A percentile compares a stretch with the other conserved stretches of the same genome.
Conservation (phyloP, 495 filamentous ascomycete genomes). For the Thermothielavioides terrestris region DNA sequence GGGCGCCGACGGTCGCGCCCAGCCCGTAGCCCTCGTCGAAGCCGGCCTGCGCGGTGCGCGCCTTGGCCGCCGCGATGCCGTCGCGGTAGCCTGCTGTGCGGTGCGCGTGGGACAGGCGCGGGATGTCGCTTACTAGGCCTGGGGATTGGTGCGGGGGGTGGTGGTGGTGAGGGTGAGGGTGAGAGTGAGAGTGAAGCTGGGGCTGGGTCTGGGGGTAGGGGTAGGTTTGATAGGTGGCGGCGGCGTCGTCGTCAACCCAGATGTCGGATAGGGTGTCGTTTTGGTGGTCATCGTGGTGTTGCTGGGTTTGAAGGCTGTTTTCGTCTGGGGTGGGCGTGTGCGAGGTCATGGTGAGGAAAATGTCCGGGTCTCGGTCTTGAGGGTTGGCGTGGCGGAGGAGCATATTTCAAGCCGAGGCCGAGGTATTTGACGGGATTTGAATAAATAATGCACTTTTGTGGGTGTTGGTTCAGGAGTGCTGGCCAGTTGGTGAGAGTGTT, state of each 20-base stretch:
- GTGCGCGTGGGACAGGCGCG: conserved; percentile 65
- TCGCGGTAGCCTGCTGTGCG: conserved; percentile 85
- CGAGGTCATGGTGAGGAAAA: conserved; percentile 18
- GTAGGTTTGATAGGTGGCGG: neutral
- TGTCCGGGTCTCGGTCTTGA: conserved; percentile 12
- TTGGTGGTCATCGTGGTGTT: neutral
- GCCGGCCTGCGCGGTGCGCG: conserved; percentile 60
- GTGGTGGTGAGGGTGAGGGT: neutral
- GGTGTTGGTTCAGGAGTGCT: neutral
- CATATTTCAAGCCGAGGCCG: conserved; percentile 6
- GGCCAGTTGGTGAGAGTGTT: neutral
- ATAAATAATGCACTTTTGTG: neutral
- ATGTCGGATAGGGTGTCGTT: conserved; percentile 20
- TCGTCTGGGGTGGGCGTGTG: conserved; percentile 1
- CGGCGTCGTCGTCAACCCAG: conserved; percentile 14
- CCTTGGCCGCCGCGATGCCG: conserved; percentile 67
- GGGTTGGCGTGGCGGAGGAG: conserved; percentile 14
- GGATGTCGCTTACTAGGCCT: conserved; percentile 46
- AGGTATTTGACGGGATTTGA: neutral
- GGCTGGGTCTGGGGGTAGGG: neutral
- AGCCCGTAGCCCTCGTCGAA: conserved; percentile 84
- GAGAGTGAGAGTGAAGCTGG: neutral
- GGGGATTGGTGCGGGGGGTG: conserved; percentile 31
- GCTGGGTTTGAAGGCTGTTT: neutral
- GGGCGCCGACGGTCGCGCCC: conserved; percentile 67